Evolutionary conservation across 75 land plant species (phyloP), one percentile per base, ranked within the genome.

Genomic region (Adiantum capillusveneris): DNA sequence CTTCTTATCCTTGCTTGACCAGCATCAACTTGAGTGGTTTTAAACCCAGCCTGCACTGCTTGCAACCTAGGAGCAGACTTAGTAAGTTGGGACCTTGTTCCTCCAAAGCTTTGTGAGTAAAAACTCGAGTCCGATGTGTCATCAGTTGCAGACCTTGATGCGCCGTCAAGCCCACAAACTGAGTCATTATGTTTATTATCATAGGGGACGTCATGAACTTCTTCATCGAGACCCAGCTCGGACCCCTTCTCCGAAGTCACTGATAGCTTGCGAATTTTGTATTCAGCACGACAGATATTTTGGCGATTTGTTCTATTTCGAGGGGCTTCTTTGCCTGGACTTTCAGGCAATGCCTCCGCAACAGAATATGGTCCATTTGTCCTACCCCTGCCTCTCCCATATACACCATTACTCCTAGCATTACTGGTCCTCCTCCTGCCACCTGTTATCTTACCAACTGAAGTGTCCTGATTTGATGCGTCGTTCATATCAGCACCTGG

Each of bases 291-390:
- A 25, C 14, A 27, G 14, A 53, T 1, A 14, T 53, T 53, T 6
- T 24, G 55, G 2, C 28, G n/a, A 46, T 24, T 2, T 1, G 28
- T 53, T 3, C 14, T 53, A 2, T 53, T 53, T 53, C 9, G 50
- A 18, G 50, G 17, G 14, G 18, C 50, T 18, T 46, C 50, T 46
- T 21, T 46, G 18, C 13, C 50, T 46, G 37, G 9, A 5, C 3
- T 21, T 46, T 21, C 50, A 46, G 22, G 3, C 14, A n/a, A 3
- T 2, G 6, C 14, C 14, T 46, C 22, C 2, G 50, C 5, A 21
- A 46, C 22, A 46, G 50, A 26, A 53, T 53, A 13, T 53, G 55
- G 55, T 11, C 50, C 22, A n/a, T 46, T 46, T 34, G 16, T 22
- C 29, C 28, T 53, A 24, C 2, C 28, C 14, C 29, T 24, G 28